Evolutionary conservation across 2,329 filamentous ascomycete species (phyloP).

Genomic region (Penicillium sp.): DNA sequence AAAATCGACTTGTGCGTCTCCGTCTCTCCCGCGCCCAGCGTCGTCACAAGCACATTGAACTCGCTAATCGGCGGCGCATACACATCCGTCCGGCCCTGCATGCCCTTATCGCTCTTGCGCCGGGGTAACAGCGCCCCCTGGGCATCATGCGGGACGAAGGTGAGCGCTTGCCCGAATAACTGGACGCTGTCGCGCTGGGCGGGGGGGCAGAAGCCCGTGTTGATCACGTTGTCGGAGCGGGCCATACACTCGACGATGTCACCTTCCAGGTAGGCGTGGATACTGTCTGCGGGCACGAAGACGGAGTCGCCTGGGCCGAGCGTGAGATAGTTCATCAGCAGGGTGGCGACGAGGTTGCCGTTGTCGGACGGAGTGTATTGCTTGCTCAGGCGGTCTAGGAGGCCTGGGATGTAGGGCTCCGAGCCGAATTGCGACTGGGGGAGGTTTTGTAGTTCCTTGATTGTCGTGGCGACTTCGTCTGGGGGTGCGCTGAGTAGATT

Average conservation of each 20-base stretch:
- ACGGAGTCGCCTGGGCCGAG: slow-evolving; percentile 67
- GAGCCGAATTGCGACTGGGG: slow-evolving; percentile 53
- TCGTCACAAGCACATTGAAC: slow-evolving; percentile 67
- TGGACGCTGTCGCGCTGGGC: slow-evolving; percentile 66
- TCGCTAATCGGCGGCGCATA: slow-evolving; percentile 71
- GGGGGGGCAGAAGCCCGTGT: slow-evolving; percentile 71
- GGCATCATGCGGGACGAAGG: slow-evolving; percentile 63
- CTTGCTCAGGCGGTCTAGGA: slow-evolving; percentile 64
- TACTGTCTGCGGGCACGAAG: slow-evolving; percentile 72
- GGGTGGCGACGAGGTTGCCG: slow-evolving; percentile 67
- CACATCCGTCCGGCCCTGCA: slow-evolving; percentile 62
- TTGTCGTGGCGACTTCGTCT: slow-evolving; percentile 55
- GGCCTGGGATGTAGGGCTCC: slow-evolving; percentile 62
- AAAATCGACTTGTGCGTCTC: slow-evolving; percentile 59
- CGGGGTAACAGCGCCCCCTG: slow-evolving; percentile 59
- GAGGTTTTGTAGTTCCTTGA: slow-evolving; percentile 54
- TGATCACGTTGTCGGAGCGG: slow-evolving; percentile 72
- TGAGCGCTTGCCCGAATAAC: slow-evolving; percentile 63
- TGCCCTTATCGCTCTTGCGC: slow-evolving; percentile 53
- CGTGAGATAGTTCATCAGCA: slow-evolving; percentile 74
- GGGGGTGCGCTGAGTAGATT: slow-evolving; percentile 56
- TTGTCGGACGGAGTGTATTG: slow-evolving; percentile 68
- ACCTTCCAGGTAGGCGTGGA: slow-evolving; percentile 72
- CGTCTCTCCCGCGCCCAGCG: slow-evolving; percentile 58
- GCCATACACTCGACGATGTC: slow-evolving; percentile 82